phyloP scores from a whole-genome alignment of 2,329 filamentous ascomycete genomes.

The Penicillium thymicola region DNA sequence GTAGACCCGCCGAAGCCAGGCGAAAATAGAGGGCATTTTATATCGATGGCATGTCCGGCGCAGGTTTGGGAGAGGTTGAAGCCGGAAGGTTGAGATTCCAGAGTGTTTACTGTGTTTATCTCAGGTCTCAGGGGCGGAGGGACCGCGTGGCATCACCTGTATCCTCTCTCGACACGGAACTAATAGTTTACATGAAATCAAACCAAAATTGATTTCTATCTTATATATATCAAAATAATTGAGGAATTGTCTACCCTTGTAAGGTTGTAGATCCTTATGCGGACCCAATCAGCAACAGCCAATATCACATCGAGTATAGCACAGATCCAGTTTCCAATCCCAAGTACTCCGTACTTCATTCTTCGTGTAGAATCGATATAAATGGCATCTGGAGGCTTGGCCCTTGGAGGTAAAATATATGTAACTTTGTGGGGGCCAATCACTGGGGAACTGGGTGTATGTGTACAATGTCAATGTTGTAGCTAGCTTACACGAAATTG shows the following conservation, averaged over 20 bases:
- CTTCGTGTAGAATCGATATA: not conserved
- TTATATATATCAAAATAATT: not conserved
- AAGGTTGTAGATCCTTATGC: not conserved
- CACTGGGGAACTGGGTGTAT: not conserved
- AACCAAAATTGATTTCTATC: not conserved
- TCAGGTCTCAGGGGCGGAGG: slow-evolving; percentile 7
- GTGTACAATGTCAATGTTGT: too few species aligned
- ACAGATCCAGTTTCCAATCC: not conserved
- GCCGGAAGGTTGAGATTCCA: slow-evolving; percentile 6
- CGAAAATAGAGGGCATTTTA: slow-evolving; percentile 46
- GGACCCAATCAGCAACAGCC: slow-evolving; percentile 10
- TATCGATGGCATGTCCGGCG: slow-evolving; percentile 30
- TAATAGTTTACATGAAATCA: not conserved
- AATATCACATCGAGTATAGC: not conserved
- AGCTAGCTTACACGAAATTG: not conserved
- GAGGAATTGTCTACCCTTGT: not conserved
- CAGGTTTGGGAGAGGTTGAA: slow-evolving; percentile 10
- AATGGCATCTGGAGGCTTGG: not conserved
- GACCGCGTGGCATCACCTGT: not conserved
- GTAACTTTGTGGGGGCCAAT: not conserved
- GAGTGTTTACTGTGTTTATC: slow-evolving; percentile 15
- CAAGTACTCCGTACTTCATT: not conserved
- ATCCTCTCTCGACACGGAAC: not conserved
- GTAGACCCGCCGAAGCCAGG: slow-evolving; percentile 55
- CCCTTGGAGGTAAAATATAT: not conserved